These are phyloP conservation scores for Neurospora hispaniola DNA, from an alignment of 495 filamentous ascomycete genomes.

Conservation along the genomic window DNA sequence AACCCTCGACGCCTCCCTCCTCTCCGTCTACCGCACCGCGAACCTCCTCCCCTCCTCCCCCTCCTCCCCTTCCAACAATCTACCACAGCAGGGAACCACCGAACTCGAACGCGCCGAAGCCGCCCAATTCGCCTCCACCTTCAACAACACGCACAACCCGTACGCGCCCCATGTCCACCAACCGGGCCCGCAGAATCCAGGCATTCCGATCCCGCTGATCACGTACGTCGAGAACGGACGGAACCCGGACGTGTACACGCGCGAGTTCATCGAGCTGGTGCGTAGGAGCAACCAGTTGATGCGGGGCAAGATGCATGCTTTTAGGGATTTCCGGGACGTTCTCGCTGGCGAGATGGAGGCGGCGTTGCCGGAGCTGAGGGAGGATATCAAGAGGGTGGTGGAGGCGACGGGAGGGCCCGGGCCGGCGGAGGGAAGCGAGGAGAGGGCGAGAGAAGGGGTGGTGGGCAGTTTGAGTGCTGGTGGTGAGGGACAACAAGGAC, in stretches of 20 bases:
- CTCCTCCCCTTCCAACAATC: constrained; percentile 60
- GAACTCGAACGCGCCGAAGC: neutral
- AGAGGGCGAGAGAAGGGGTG: neutral
- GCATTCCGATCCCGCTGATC: constrained; percentile 79
- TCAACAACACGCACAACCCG: neutral
- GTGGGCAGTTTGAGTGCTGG: neutral
- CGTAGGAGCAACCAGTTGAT: constrained; percentile 74
- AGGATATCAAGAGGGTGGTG: constrained; percentile 58
- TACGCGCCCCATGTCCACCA: neutral
- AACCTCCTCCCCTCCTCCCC: constrained; percentile 56
- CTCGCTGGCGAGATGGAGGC: constrained; percentile 68
- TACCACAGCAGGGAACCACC: constrained; percentile 30
- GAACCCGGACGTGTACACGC: constrained; percentile 97
- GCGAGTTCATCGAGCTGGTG: constrained; percentile 90
- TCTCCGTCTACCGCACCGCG: constrained; percentile 32
- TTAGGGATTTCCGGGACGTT: constrained; percentile 67
- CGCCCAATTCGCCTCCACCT: neutral
- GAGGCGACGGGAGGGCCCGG: constrained; percentile 24
- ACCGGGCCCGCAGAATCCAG: constrained; percentile 5
- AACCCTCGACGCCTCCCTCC: constrained; percentile 3
- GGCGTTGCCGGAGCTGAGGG: constrained; percentile 65
- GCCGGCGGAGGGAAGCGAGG: neutral
- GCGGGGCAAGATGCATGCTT: constrained; percentile 76
- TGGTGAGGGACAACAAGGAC: neutral
- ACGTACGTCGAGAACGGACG: constrained; percentile 86